Evolutionary conservation across 208 protist genomes (phyloP).

Genomic region (Kentomonas sorsogonicus): DNA sequence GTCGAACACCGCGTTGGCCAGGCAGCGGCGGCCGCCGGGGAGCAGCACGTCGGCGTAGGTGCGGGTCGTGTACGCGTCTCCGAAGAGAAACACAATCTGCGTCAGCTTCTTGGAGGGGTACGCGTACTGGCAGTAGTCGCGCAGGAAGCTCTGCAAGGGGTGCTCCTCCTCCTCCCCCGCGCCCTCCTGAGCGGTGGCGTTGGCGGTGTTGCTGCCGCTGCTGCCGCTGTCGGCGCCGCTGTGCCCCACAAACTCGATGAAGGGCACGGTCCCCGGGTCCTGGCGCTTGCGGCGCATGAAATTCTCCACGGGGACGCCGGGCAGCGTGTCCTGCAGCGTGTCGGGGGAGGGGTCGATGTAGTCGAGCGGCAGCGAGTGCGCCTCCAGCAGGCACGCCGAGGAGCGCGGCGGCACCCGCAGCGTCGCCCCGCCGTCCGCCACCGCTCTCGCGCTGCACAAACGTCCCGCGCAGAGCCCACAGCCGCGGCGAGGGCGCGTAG

Average conservation of each 20-base stretch:
- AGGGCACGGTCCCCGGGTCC: conserved; percentile 23
- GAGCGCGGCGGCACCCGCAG: neutral
- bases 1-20: conserved; percentile 16
- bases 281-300: conserved; percentile 17
- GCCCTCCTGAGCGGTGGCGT: no score
- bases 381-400: conserved; percentile 2
- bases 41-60: conserved; percentile 18
- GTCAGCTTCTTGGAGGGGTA: conserved; percentile 37
- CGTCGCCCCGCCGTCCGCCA: neutral
- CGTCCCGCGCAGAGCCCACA: conserved; percentile 61
- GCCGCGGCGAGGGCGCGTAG: conserved; percentile 44
- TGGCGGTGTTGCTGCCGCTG: no score
- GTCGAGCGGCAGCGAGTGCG: conserved; percentile 28
- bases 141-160: no score
- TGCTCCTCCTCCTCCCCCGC: no score
- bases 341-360: conserved; percentile 40
- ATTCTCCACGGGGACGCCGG: conserved; percentile 26
- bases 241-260: conserved; percentile 10
- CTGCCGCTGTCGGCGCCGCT: neutral
- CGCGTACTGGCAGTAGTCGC: no score
- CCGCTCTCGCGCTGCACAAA: conserved; percentile 24
- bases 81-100: conserved; percentile 60
- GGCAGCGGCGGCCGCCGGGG: neutral
- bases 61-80: conserved; percentile 62
- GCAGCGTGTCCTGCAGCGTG: conserved; percentile 22